Conservation (phyloP, 2,329 filamentous ascomycete genomes). For the Atkinsonella hypoxylon region DNA sequence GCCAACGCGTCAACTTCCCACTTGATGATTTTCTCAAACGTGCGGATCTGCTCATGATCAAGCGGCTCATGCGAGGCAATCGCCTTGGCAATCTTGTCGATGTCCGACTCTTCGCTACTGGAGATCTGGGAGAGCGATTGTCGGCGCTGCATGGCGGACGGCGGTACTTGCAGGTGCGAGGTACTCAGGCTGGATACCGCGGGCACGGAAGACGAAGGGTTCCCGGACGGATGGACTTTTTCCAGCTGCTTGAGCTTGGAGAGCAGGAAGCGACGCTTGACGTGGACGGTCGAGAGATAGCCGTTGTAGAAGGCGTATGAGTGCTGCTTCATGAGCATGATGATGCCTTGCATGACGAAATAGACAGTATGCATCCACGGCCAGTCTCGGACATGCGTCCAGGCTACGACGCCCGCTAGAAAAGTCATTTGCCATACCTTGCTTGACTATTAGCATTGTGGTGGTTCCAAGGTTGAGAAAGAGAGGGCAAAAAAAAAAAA, state of each 20-base stretch:
- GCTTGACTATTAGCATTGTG: neutral
- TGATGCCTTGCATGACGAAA: slow-evolving; percentile 60
- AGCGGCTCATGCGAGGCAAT: slow-evolving; percentile 51
- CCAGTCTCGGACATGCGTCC: slow-evolving; percentile 62
- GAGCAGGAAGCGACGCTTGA: slow-evolving; percentile 32
- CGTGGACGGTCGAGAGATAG: slow-evolving; percentile 50
- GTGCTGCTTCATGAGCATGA: slow-evolving; percentile 78
- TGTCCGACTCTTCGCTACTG: slow-evolving; percentile 33
- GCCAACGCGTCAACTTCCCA: slow-evolving; percentile 53
- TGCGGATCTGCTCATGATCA: slow-evolving; percentile 46
- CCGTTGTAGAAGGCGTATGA: slow-evolving; percentile 72
- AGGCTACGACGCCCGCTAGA: slow-evolving; percentile 47
- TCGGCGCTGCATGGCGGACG: slow-evolving; percentile 31
- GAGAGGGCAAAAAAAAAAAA: too few relatives aligned
- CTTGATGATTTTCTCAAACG: slow-evolving; percentile 54
- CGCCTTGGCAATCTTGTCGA: slow-evolving; percentile 47
- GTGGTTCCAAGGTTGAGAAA: too few relatives aligned
- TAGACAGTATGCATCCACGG: slow-evolving; percentile 76
- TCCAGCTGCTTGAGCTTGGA: slow-evolving; percentile 45
- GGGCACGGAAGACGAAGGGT: slow-evolving; percentile 30
- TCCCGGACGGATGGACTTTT: slow-evolving; percentile 32
- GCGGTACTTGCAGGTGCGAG: slow-evolving; percentile 29
- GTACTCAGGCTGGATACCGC: slow-evolving; percentile 30
- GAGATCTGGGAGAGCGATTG: slow-evolving; percentile 23
- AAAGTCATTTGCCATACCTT: slow-evolving; percentile 58